phyloP scores from a whole-genome alignment of 2,329 filamentous ascomycete genomes.

The Epichloe baconii region DNA sequence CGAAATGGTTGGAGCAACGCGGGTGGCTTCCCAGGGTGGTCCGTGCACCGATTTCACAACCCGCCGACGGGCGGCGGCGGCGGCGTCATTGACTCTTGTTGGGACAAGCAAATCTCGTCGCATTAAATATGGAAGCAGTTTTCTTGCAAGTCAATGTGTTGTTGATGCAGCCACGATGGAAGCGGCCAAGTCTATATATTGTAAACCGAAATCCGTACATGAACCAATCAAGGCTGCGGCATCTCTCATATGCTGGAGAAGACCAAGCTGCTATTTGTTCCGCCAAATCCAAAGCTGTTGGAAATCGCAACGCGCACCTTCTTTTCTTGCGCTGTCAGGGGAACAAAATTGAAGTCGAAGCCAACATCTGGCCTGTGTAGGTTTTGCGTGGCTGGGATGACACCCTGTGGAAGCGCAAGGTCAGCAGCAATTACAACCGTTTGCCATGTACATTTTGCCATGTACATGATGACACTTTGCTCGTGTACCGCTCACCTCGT shows the following conservation, averaged over 20 bases:
- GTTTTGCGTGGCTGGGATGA: slow-evolving; percentile 79
- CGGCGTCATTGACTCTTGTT: not conserved
- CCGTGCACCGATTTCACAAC: not conserved
- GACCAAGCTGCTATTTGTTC: slow-evolving; percentile 83
- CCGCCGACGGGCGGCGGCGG: not conserved
- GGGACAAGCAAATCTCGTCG: not conserved
- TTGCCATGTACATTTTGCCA: too few relatives aligned
- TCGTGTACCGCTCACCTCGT: slow-evolving; percentile 46
- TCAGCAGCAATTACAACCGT: slow-evolving; percentile 6
- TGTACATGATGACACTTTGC: not conserved
- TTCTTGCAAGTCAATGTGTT: not conserved
- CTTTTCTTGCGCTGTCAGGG: slow-evolving; percentile 55
- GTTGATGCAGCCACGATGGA: too few relatives aligned
- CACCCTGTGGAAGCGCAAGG: slow-evolving; percentile 43
- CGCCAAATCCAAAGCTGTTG: slow-evolving; percentile 97
- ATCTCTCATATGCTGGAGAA: slow-evolving; percentile 35
- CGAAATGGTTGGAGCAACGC: not conserved
- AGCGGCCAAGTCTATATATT: too few relatives aligned
- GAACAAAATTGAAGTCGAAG: slow-evolving; percentile 77
- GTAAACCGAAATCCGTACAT: too few relatives aligned
- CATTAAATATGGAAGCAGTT: not conserved
- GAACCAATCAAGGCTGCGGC: too few relatives aligned
- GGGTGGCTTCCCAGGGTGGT: not conserved
- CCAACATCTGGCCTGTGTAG: slow-evolving; percentile 52
- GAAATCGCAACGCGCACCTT: slow-evolving; percentile 64